These are phyloP conservation scores for Ricinus communis DNA, from an alignment of 345 rosid genomes.

Conservation along the genomic window DNA sequence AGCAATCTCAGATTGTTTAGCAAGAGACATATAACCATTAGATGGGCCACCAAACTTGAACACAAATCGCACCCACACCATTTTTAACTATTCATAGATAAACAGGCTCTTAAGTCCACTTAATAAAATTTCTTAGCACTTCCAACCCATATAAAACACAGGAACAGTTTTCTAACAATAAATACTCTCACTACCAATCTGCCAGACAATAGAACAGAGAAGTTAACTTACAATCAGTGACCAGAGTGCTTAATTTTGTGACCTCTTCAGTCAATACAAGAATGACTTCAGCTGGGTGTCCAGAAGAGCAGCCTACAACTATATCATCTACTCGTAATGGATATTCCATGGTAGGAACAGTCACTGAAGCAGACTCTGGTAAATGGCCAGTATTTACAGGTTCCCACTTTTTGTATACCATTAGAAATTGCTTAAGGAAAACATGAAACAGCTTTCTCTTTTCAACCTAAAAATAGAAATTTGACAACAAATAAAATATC, in stretches of 20 bases:
- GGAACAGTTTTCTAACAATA: not conserved
- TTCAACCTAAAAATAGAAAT: slow-evolving; percentile 47
- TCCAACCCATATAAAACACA: not conserved
- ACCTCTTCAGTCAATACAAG: slow-evolving; percentile 51
- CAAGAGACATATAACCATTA: no score
- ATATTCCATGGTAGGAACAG: slow-evolving; percentile 37
- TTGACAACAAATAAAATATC: not conserved
- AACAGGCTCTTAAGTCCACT: not conserved
- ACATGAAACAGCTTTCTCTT: slow-evolving; percentile 53
- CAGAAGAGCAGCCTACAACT: slow-evolving; percentile 56
- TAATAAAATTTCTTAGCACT: not conserved
- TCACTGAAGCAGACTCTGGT: slow-evolving; percentile 37
- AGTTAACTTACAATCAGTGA: slow-evolving; percentile 53
- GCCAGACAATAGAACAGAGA: slow-evolving; percentile 2
- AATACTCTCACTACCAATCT: slow-evolving; percentile 17
- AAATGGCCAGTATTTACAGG: slow-evolving; percentile 47
- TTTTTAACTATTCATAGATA: not conserved
- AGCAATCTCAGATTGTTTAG: no score
- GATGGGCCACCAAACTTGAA: not conserved
- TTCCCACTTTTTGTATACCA: slow-evolving; percentile 59
- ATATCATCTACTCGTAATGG: slow-evolving; percentile 26
- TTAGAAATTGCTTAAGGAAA: slow-evolving; percentile 60
- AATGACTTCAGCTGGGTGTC: slow-evolving; percentile 68
- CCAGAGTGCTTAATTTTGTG: slow-evolving; percentile 37
- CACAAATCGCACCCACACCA: not conserved